A percentile compares a stretch with the other conserved stretches of the same genome.
Conservation (phyloP, 1,139 yeast species). For the Magnusiomyces sp. region DNA sequence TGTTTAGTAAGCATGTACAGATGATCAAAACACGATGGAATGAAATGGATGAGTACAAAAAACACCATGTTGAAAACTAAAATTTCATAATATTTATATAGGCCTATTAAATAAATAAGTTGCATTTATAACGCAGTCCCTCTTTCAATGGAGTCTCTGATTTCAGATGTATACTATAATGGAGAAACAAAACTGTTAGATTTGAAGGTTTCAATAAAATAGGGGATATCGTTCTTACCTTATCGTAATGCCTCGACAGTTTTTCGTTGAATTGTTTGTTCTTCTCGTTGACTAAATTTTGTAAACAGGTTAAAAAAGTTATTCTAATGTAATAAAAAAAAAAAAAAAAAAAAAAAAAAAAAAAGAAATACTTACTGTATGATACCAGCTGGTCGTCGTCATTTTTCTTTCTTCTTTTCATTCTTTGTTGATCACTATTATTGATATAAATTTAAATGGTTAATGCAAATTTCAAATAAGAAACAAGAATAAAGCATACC, state of each 20-base stretch:
- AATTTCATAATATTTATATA: not conserved
- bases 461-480: not conserved
- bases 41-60: conserved; percentile 5
- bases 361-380: conserved; percentile 17
- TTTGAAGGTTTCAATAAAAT: not conserved
- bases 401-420: conserved; percentile 32
- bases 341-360: too few relatives aligned
- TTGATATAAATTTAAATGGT: not conserved
- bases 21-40: conserved; percentile 11
- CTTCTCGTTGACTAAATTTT: conserved; percentile 48
- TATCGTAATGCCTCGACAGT: conserved; percentile 50
- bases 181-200: too few relatives aligned
- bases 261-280: conserved; percentile 74
- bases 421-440: conserved; percentile 27
- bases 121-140: conserved; percentile 31
- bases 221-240: conserved; percentile 15
- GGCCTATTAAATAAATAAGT: too few relatives aligned
- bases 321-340: too few relatives aligned
- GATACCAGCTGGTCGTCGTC: conserved; percentile 34
- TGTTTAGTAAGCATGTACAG: conserved; percentile 8
- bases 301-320: too few relatives aligned
- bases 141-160: conserved; percentile 35
- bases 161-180: conserved; percentile 30
- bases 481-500: conserved; percentile 28
- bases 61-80: not conserved